A percentile compares a stretch with the other conserved stretches of the same genome.
phyloP scores from a whole-genome alignment of 2,329 filamentous ascomycete genomes.

The Nothopassalora personata region DNA sequence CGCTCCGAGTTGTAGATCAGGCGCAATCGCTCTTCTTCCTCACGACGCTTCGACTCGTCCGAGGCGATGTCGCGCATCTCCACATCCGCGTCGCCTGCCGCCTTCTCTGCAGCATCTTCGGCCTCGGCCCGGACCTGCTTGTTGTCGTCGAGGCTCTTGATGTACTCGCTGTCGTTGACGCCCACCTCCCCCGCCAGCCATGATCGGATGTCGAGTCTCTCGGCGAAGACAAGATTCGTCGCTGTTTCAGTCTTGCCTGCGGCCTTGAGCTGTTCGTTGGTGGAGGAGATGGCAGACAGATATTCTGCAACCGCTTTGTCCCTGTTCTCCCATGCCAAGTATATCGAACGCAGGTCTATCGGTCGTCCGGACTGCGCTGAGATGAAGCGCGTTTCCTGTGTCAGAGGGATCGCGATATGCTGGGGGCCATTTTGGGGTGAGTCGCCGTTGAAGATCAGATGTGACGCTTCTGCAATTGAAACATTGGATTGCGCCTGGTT shows the following conservation, averaged over 20 bases:
- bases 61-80: conserved; percentile 39
- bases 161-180: conserved; percentile 78
- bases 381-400: conserved; percentile 72
- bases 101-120: conserved; percentile 42
- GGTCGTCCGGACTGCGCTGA: conserved; percentile 49
- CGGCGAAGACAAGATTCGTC: conserved; percentile 84
- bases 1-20: conserved; percentile 90
- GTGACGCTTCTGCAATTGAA: conserved; percentile 68
- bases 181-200: conserved; percentile 88
- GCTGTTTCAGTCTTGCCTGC: conserved; percentile 60
- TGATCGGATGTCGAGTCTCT: conserved; percentile 83
- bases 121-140: conserved; percentile 48
- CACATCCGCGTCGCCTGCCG: conserved; percentile 32
- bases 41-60: conserved; percentile 49
- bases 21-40: conserved; percentile 71
- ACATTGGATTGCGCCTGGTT: conserved; percentile 55
- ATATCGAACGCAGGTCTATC: conserved; percentile 80
- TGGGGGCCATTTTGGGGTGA: conserved; percentile 45
- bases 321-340: conserved; percentile 92
- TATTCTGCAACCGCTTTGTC: conserved; percentile 87
- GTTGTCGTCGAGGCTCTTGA: conserved; percentile 72
- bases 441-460: conserved; percentile 44
- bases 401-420: conserved; percentile 46
- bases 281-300: conserved; percentile 71
- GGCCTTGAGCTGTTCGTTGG: conserved; percentile 66